Evolutionary conservation across 2,329 filamentous ascomycete species (phyloP), one percentile per base, ranked within the genome.

Genomic region (Gnomoniopsis smithogilvyi): DNA sequence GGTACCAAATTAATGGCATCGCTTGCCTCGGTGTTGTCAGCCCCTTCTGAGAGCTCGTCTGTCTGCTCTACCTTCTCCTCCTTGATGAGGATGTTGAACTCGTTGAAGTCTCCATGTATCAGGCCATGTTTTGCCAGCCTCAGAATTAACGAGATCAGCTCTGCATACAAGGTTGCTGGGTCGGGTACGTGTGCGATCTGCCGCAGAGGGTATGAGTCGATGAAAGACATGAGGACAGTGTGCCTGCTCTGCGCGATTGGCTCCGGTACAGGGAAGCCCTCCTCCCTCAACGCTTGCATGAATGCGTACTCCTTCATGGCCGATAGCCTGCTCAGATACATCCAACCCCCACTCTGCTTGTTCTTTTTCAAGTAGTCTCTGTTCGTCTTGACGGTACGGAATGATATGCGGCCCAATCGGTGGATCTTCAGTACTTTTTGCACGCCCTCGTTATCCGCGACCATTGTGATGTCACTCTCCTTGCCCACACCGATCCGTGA

Each of bases 81-180:
- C 70, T 95, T 92, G 71, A 99, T 87, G 36, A 99, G 79, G 64
- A 99, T 94, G 73, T 99, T 99, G 81, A 99, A 99, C 74, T 99
- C 96, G 78, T 99, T 99, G 78, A 96, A 99, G 72, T 99, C 95
- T 63, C 95, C 95, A 71, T 99, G 95, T 62, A 99, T 99, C 51
- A 99, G 78, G 7, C 95, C 95, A 66, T 93, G 87, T 62, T 86
- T 86, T 6, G 95, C 94, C 45, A 99, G 80, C 30, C 87, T 84
- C 47, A 99, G 78, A 58, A 99, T 92, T 66, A 97, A 84, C 46
- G 86, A 82, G 69, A 99, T 96, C 36, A 99, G 79, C 62, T 98
- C 92, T n/a, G 87, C 88, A 71, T 99, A 99, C 6, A 99, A 80
- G n/a, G 77, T 77, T 2, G 92, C 90, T 0, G 94, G 92, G 65